Evolutionary conservation across 2,329 filamentous ascomycete species (phyloP).

Genomic region (Penicillium rolfsii): DNA sequence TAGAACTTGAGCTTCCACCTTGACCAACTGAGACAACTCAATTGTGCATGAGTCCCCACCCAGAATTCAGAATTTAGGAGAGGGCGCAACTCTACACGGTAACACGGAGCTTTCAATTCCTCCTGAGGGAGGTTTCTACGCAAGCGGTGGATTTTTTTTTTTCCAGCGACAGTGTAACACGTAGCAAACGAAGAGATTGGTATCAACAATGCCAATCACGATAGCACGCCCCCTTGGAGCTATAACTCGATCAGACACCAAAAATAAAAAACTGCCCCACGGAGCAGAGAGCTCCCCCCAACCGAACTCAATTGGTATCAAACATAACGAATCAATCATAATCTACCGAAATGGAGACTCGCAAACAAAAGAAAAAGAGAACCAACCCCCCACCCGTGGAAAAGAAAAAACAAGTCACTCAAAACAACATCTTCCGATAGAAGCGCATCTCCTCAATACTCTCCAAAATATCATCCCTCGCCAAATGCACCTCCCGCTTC

Average conservation of each 20-base stretch:
- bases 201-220: background rate
- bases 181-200: background rate
- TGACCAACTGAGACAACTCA: constrained; percentile 3
- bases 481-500: constrained; percentile 80
- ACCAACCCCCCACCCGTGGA: background rate
- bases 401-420: constrained; percentile 11
- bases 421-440: constrained; percentile 74
- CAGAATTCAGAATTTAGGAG: background rate
- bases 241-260: background rate
- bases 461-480: constrained; percentile 86
- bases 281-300: constrained; percentile 9
- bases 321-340: constrained; percentile 4
- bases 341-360: background rate
- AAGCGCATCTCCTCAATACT: constrained; percentile 90
- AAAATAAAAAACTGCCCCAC: background rate
- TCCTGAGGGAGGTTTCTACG: background rate
- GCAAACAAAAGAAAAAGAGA: background rate
- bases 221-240: background rate
- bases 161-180: background rate
- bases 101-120: background rate
- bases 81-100: background rate
- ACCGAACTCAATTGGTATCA: constrained; percentile 5
- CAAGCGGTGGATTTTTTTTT: background rate
- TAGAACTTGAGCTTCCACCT: background rate
- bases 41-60: background rate